Evolutionary conservation across 2,329 filamentous ascomycete species (phyloP).

Genomic region (Achaetomium macrosporum): DNA sequence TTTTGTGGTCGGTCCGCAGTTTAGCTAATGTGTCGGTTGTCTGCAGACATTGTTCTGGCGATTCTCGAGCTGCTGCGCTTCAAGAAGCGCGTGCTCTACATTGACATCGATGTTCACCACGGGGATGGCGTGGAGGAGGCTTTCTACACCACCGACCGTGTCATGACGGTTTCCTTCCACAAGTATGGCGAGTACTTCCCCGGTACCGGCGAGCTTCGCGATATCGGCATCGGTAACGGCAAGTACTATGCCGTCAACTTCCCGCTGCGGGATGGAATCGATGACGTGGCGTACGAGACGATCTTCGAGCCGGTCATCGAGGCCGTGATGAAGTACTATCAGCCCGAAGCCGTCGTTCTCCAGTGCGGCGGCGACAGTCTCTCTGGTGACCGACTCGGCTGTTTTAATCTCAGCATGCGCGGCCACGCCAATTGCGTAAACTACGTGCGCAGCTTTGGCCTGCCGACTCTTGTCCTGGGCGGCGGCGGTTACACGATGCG

Average conservation of each 20-base stretch:
- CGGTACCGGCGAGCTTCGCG: constrained; percentile 79
- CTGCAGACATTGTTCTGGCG: constrained; percentile 83
- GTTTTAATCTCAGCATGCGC: constrained; percentile 96
- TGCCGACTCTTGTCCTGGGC: constrained; percentile 87
- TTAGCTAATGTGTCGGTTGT: background rate
- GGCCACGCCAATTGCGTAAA: constrained; percentile 92
- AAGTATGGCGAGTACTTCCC: constrained; percentile 98
- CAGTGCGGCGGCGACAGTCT: constrained; percentile 95
- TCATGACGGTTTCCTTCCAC: constrained; percentile 90
- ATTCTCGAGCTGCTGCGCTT: constrained; percentile 87
- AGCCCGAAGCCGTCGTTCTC: constrained; percentile 85
- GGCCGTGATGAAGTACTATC: constrained; percentile 80
- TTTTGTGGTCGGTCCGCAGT: background rate
- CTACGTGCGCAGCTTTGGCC: constrained; percentile 78
- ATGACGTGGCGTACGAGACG: constrained; percentile 80
- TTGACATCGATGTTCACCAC: constrained; percentile 86
- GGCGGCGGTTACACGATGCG: constrained; percentile 96
- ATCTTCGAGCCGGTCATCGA: constrained; percentile 90
- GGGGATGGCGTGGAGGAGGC: constrained; percentile 82
- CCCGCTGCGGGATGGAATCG: constrained; percentile 84
- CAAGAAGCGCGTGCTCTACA: constrained; percentile 93
- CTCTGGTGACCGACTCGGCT: constrained; percentile 87
- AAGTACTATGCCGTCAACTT: constrained; percentile 91
- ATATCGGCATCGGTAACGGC: constrained; percentile 80
- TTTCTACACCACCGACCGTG: constrained; percentile 76